Evolutionary conservation across 1,284 basidiomycete species (phyloP).

Genomic region (Earliella scabrosa): DNA sequence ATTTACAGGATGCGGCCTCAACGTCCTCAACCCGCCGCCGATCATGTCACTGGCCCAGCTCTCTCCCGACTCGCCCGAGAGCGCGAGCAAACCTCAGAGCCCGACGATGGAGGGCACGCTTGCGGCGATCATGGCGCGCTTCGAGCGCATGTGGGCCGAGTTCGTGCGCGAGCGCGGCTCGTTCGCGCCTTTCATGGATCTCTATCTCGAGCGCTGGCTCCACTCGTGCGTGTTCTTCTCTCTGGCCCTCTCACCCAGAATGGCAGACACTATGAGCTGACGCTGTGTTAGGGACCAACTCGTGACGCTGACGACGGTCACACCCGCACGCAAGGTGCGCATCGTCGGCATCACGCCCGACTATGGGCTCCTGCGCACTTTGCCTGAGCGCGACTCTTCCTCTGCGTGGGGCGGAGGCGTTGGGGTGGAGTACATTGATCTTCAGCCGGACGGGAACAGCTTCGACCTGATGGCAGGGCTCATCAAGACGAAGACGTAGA

Average conservation of each 20-base stretch:
- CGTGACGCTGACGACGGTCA: constrained; percentile 80
- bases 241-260: neutral
- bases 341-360: constrained; percentile 90
- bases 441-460: constrained; percentile 96
- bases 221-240: constrained; percentile 74
- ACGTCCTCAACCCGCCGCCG: constrained; percentile 84
- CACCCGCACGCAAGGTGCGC: constrained; percentile 71
- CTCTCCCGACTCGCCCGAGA: constrained; percentile 50
- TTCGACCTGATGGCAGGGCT: constrained; percentile 95
- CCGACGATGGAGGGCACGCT: constrained; percentile 72
- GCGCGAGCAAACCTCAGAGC: neutral
- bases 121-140: constrained; percentile 78
- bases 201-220: constrained; percentile 84
- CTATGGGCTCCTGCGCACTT: constrained; percentile 85
- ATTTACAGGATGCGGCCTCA: constrained; percentile 91
- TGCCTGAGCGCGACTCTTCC: constrained; percentile 58
- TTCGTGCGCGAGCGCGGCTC: constrained; percentile 71
- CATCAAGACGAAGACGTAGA: constrained; percentile 67
- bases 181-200: constrained; percentile 79
- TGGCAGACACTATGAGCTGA: neutral
- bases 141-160: constrained; percentile 78
- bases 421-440: constrained; percentile 53
- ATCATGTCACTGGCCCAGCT: constrained; percentile 85
- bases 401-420: constrained; percentile 29
- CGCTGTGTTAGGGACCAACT: constrained; percentile 80